A percentile compares a stretch with the other conserved stretches of the same genome.
Conservation (phyloP, 345 rosid species). For the Arabis hirsuta region DNA sequence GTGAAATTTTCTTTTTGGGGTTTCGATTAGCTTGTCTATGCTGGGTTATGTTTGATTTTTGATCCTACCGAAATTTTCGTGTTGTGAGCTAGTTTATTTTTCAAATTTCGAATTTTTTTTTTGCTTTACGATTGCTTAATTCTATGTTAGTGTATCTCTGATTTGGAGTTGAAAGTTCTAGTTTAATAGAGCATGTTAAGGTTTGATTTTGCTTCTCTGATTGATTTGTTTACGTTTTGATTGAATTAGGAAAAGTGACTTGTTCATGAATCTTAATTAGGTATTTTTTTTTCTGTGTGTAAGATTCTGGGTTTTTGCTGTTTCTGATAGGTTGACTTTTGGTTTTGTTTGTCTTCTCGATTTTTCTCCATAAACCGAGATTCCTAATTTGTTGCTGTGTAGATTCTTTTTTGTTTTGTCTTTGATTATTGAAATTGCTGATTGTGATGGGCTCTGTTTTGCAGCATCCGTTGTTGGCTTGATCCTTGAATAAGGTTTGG, state of each 20-base stretch:
- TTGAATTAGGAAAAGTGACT: not conserved
- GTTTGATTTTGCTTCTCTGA: conserved; percentile 21
- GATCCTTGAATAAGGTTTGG: conserved; percentile 2
- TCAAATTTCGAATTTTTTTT: not conserved
- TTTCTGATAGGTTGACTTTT: conserved; percentile 36
- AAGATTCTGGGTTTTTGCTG: conserved; percentile 37
- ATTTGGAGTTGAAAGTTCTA: conserved; percentile 14
- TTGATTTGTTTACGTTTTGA: conserved; percentile 14
- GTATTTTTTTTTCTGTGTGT: conserved; percentile 16
- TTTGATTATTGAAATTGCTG: conserved; percentile 3
- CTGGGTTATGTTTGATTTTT: conserved; percentile 5
- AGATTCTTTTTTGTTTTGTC: not conserved
- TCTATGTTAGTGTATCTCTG: conserved; percentile 22
- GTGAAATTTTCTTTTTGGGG: conserved; percentile 1
- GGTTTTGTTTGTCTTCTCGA: conserved; percentile 13
- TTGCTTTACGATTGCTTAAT: not conserved
- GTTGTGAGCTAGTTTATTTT: not conserved
- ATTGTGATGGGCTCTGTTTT: conserved; percentile 32
- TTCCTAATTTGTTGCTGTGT: not conserved
- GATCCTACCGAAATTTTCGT: not conserved
- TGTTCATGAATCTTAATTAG: conserved; percentile 3
- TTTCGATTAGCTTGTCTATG: conserved; percentile 13
- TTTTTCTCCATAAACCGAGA: conserved; percentile 23
- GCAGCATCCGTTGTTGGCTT: conserved; percentile 38
- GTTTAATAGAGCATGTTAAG: conserved; percentile 17